Percentiles rank a stretch among this genome's conserved stretches.
These are phyloP conservation scores for Debaryomyces prosopidis DNA, from an alignment of 805 yeast genomes.

Conservation along the genomic window DNA sequence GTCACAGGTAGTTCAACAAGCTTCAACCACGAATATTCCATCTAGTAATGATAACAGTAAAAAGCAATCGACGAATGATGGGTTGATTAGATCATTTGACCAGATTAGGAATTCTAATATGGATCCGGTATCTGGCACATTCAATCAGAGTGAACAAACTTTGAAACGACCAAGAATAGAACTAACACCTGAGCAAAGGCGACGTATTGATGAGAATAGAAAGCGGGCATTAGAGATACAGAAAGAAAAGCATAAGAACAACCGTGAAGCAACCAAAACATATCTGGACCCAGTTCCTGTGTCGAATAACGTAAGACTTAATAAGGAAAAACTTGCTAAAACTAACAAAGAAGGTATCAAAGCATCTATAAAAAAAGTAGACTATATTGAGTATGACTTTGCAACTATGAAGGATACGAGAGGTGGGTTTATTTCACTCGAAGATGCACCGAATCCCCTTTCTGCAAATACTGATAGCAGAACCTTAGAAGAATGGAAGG, in stretches of 20 bases:
- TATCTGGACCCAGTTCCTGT: conserved; percentile 6
- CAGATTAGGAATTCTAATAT: not conserved
- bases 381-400: conserved; percentile 82
- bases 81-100: not conserved
- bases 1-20: conserved; percentile 5
- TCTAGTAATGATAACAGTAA: not conserved
- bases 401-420: conserved; percentile 84
- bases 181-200: conserved; percentile 50
- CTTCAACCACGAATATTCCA: conserved; percentile 1
- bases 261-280: conserved; percentile 36
- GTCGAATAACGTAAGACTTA: not conserved
- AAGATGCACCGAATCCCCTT: conserved; percentile 17
- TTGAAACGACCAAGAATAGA: conserved; percentile 22
- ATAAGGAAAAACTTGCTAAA: conserved; percentile 5
- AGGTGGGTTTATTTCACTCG: conserved; percentile 74
- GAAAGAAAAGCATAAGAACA: conserved; percentile 30
- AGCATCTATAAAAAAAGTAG: conserved; percentile 52
- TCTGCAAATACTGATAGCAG: conserved; percentile 18
- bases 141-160: not conserved
- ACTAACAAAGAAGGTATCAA: conserved; percentile 11
- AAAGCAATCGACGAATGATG: not conserved
- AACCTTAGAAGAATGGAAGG: conserved; percentile 48
- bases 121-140: not conserved
- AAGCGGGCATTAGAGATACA: conserved; percentile 51
- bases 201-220: conserved; percentile 53